Conservation (phyloP, 2,329 filamentous ascomycete species). For the Trichoderma sp. region DNA sequence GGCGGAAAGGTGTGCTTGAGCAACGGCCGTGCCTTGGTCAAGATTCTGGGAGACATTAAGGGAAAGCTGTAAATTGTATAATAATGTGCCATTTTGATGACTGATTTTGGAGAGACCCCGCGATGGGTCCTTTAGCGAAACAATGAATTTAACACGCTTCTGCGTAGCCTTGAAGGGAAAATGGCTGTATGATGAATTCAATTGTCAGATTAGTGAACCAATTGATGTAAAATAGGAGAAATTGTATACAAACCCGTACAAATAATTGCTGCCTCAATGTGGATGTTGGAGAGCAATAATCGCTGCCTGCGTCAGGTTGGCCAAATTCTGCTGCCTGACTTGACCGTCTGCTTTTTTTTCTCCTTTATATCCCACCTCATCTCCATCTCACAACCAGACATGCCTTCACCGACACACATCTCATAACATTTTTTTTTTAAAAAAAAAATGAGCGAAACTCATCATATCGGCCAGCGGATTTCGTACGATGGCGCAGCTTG, state of each 20-base stretch:
- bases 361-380: slow-evolving; percentile 1
- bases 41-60: slow-evolving; percentile 54
- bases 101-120: background rate
- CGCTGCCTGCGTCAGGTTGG: background rate
- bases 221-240: background rate
- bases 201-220: background rate
- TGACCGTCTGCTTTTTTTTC: background rate
- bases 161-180: background rate
- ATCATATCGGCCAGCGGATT: slow-evolving; percentile 67
- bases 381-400: background rate
- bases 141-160: background rate
- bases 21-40: slow-evolving; percentile 81
- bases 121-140: background rate
- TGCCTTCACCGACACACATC: background rate
- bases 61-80: slow-evolving; percentile 57
- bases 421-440: background rate
- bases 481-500: slow-evolving; percentile 77
- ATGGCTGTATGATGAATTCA: background rate
- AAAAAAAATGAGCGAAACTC: slow-evolving; percentile 38
- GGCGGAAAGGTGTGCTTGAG: slow-evolving; percentile 82
- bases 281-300: background rate
- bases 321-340: slow-evolving; percentile 26
- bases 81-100: slow-evolving; percentile 5
- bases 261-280: background rate
- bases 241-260: background rate